Conservation (phyloP, 768 basidiomycete species). For the Mycena amicta region DNA sequence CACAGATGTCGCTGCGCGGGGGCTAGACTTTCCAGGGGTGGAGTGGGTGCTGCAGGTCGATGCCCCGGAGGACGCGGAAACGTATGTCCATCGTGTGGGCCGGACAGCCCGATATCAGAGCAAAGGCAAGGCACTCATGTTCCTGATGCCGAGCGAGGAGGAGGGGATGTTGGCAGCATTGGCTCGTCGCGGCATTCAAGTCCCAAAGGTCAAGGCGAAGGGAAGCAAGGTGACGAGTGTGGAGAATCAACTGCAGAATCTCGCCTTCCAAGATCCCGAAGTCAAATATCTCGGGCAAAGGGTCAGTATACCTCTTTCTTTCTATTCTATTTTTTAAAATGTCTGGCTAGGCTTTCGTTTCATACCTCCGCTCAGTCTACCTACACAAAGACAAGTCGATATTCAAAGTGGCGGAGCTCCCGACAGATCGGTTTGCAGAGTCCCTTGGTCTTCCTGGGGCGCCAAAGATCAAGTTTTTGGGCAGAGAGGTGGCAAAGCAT, state of each 20-base stretch:
- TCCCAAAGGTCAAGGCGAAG: conserved; percentile 85
- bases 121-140: conserved; percentile 80
- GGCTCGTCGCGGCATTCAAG: conserved; percentile 67
- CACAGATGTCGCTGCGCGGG: conserved; percentile 95
- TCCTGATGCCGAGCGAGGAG: conserved; percentile 90
- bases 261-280: conserved; percentile 94
- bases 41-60: conserved; percentile 98
- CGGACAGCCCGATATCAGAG: conserved; percentile 93
- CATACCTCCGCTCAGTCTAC: conserved; percentile 90
- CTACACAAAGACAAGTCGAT: conserved; percentile 93
- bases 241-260: conserved; percentile 85
- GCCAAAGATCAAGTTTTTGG: conserved; percentile 91
- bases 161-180: conserved; percentile 82
- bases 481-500: conserved; percentile 64
- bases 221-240: conserved; percentile 84
- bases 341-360: conserved; percentile 80
- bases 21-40: conserved; percentile 93
- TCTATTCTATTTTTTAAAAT: neutral
- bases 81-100: conserved; percentile 96
- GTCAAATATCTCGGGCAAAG: conserved; percentile 96
- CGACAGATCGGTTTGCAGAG: conserved; percentile 82
- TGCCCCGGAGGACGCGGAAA: conserved; percentile 95
- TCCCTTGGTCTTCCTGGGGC: conserved; percentile 92
- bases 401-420: conserved; percentile 84
- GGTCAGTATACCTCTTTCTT: conserved; percentile 46